Base-by-base conservation (phyloP, 2,329 filamentous ascomycete species). In the Graphium sp. region DNA sequence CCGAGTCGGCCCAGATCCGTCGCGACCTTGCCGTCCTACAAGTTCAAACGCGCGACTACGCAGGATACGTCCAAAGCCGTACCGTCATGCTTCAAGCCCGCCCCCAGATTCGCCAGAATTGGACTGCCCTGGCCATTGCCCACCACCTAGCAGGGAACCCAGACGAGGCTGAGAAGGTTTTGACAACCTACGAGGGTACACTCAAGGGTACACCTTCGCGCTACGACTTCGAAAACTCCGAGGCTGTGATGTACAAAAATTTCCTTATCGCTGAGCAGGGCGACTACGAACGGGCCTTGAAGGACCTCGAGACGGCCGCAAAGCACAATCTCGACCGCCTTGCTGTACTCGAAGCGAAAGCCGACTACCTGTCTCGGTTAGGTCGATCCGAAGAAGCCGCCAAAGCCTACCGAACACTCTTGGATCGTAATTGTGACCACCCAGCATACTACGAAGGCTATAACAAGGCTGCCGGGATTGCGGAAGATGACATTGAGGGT, bases 71-170 rank as follows among this genome's bases (percentile, higher is more conserved):
- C 38, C 76, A 87, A 51, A 95, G 83, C 55, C 71, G 89, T 41
- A 76, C 70, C 36, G 65, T 75, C 32, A 95, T 98, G 77, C 65
- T 98, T 38, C 77, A 89, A 49, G 73, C 80, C 24, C 73, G 80
- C 34, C 80, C 89, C 2, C 71, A 75, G 38, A 46, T 89, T 35
- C 70, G 91, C 40, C 82, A 91, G 56, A 94, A 87, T 54, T 98
- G 91, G 91, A 95, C 89, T 5, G 89, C 83, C n/a, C 59, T 98
- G 35, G 89, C 89, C 22, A 79, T 95, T 32, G 89, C 87, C 20
- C 74, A 93, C 48, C 89, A 98, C 45, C 63, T 98, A 29, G 68
- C 74, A n/a, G 89, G 87, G 2, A 80, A 92, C 46, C 61, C 89
- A 35, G 55, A 64, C 24, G 79, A 89, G 43, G 91, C 89, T 18